Percentiles rank a stretch among this genome's conserved stretches.
These are phyloP conservation scores for Phytopythium aichiense DNA, from an alignment of 352 stramenopile species.

Conservation along the genomic window DNA sequence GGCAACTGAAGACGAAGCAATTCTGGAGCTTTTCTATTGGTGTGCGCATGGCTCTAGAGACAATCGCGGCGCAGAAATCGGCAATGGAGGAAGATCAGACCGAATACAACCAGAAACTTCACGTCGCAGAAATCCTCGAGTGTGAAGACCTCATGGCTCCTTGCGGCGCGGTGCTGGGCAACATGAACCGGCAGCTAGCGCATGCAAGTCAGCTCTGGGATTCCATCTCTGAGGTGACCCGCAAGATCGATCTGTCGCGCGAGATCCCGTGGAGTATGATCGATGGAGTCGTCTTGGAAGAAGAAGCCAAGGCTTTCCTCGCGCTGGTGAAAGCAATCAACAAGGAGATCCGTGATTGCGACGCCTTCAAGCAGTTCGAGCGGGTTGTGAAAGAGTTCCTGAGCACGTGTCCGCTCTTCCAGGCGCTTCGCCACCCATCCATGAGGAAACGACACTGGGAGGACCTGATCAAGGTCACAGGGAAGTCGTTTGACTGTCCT, in stretches of 20 bases:
- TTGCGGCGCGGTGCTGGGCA: slow-evolving; percentile 58
- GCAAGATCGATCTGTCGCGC: slow-evolving; percentile 86
- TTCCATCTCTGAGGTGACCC: slow-evolving; percentile 79
- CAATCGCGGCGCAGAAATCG: slow-evolving; percentile 37
- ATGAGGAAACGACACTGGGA: slow-evolving; percentile 75
- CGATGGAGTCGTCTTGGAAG: slow-evolving; percentile 89
- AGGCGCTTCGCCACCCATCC: slow-evolving; percentile 69
- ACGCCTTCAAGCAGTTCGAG: slow-evolving; percentile 89
- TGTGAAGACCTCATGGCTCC: slow-evolving; percentile 88
- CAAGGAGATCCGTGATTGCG: slow-evolving; percentile 88
- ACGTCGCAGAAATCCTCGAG: slow-evolving; percentile 92
- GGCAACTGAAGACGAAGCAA: slow-evolving; percentile 36
- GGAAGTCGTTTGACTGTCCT: slow-evolving; percentile 53
- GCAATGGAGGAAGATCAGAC: slow-evolving; percentile 32
- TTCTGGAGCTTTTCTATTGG: slow-evolving; percentile 67
- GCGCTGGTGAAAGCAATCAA: slow-evolving; percentile 86
- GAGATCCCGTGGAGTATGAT: slow-evolving; percentile 91
- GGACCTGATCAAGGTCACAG: slow-evolving; percentile 56
- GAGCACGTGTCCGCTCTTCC: slow-evolving; percentile 73
- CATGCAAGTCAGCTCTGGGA: slow-evolving; percentile 85
- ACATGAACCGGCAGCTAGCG: slow-evolving; percentile 75
- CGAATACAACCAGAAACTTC: slow-evolving; percentile 53
- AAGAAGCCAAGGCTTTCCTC: slow-evolving; percentile 89
- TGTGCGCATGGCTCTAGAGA: slow-evolving; percentile 29
- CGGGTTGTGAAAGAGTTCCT: slow-evolving; percentile 71